Conservation (phyloP, 306 rosid species). For the Ochetophila trinervis region DNA sequence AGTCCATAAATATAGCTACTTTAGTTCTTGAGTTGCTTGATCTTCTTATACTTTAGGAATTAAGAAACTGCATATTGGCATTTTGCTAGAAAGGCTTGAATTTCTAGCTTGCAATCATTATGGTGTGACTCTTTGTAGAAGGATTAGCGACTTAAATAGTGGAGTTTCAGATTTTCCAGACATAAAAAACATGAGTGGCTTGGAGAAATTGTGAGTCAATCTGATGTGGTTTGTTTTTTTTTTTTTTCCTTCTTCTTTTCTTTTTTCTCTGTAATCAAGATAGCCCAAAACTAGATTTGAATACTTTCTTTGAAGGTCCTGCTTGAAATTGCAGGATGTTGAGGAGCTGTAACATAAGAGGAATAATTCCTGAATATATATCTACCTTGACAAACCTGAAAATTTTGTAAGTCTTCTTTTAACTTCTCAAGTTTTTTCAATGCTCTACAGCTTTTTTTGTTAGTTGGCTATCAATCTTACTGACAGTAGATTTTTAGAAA, state of each 20-base stretch:
- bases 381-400: background rate
- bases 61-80: background rate
- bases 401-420: slow-evolving; percentile 14
- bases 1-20: slow-evolving; percentile 5
- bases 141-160: slow-evolving; percentile 28
- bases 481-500: background rate
- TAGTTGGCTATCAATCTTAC: background rate
- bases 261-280: background rate
- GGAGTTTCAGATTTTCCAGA: slow-evolving; percentile 22
- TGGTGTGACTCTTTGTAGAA: slow-evolving; percentile 20
- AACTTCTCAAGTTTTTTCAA: background rate
- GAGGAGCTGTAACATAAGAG: slow-evolving; percentile 26
- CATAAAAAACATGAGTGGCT: slow-evolving; percentile 9
- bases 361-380: slow-evolving; percentile 23
- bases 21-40: background rate
- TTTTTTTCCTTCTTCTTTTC: no score
- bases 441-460: background rate
- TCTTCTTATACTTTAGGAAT: background rate
- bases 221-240: no score
- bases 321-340: slow-evolving; percentile 28
- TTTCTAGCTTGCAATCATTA: background rate
- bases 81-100: background rate
- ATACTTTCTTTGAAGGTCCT: background rate
- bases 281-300: background rate
- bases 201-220: slow-evolving; percentile 22